Base-by-base conservation (phyloP, 768 basidiomycete genomes). In the Rhizopogon roseolus region DNA sequence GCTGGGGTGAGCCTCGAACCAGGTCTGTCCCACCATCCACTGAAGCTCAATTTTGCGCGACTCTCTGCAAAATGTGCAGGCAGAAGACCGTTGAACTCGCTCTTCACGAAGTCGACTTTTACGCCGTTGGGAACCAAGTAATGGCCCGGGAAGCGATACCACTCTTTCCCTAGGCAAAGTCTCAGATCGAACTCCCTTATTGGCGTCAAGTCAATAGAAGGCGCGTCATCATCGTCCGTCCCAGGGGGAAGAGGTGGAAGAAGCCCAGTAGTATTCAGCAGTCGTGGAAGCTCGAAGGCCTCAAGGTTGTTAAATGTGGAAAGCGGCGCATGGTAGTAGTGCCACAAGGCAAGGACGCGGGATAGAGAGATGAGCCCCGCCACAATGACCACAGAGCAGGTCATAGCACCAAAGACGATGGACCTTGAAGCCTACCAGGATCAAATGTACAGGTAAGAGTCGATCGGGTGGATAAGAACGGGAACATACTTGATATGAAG, bases 81-180 rank as follows among this genome's bases (percentile, higher is more conserved):
- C 57, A 99, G 74, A 64, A 92, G 79, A 9, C 93, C 96, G 57
- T 86, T 80, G 60, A 98, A 98, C 54, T 88, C 93, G 69, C 88
- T 93, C 74, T 93, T 90, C 67, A 98, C 75, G 70, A 93, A 98
- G 54, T 86, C 79, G n/a, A 96, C 84, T 27, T 82, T 77, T 54
- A 98, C 73, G 27, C 83, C 88, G 54, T 86, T 81, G 1, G 95
- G 94, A 19, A 98, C 79, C 45, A 96, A 79, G 69, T 89, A 98
- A 66, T 89, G 88, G 4, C 92, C 84, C 3, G 94, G 90, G 76
- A 93, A 99, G 22, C 96, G 81, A 65, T 98, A 77, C 97, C 97
- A 99, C 71, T 99, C 97, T 67, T 94, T 95, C 45, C 88, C 92
- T 49, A 89, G 76, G 71, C 97, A 99, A 1, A 99, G 64, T 28